A percentile compares a stretch with the other conserved stretches of the same genome.
phyloP scores from a whole-genome alignment of 2,329 filamentous ascomycete species.

The Tolypocladium endophyticum region DNA sequence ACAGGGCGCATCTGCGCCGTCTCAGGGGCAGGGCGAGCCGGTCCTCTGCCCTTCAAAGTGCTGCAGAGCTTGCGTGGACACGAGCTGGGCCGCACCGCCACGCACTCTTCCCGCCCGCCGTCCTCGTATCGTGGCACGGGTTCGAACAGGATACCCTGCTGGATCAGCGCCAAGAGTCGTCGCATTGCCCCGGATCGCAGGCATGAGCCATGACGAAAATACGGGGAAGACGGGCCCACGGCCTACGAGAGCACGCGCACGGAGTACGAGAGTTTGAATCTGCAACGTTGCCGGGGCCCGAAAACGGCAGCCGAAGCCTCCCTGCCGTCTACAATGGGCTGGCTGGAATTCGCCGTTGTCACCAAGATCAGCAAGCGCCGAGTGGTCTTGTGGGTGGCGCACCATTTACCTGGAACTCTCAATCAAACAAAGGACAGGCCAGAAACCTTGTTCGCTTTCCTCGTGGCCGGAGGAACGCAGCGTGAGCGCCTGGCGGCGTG shows the following conservation, averaged over 20 bases:
- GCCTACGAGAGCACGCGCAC: too few species aligned
- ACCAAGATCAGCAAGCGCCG: background rate
- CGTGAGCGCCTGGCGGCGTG: background rate
- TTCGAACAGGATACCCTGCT: background rate
- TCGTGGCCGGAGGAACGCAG: background rate
- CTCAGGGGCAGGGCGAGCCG: too few species aligned
- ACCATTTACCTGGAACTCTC: background rate
- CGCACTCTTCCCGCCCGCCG: background rate
- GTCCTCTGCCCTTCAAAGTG: background rate
- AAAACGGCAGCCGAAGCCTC: background rate
- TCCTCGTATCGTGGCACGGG: background rate
- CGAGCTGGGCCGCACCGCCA: background rate
- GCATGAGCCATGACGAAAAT: background rate
- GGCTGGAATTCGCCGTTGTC: background rate
- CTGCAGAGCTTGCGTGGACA: background rate
- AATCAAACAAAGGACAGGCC: background rate
- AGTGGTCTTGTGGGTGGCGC: background rate
- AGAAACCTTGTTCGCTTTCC: background rate
- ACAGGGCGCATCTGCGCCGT: background rate
- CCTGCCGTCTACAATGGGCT: background rate
- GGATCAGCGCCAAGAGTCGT: background rate
- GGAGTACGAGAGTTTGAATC: too few species aligned
- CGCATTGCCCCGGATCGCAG: background rate
- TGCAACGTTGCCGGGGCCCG: too few species aligned
- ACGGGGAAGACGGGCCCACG: background rate